These are phyloP conservation scores for Blastobotrys serpentis DNA, from an alignment of 1,139 yeast species.

Conservation along the genomic window DNA sequence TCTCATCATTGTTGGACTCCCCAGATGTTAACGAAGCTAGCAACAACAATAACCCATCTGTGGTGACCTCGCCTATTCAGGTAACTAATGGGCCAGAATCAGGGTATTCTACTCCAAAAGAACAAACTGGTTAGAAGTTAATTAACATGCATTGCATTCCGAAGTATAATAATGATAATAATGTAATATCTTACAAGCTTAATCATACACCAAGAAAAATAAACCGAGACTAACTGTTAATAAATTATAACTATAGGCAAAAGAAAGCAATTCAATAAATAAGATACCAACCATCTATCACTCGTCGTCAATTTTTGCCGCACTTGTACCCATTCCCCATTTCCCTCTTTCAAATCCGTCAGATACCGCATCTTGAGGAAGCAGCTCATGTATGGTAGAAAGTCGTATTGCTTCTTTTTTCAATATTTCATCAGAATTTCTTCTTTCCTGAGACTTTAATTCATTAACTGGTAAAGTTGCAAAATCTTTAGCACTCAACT, in stretches of 20 bases:
- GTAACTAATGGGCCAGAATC: neutral
- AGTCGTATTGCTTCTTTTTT: constrained; percentile 28
- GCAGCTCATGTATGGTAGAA: constrained; percentile 24
- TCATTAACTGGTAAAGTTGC: constrained; percentile 25
- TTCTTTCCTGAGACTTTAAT: constrained; percentile 25
- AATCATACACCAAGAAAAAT: neutral
- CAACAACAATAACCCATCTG: neutral
- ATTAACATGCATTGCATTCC: neutral
- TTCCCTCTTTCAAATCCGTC: constrained; percentile 45
- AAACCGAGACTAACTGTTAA: no score
- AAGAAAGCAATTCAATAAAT: neutral
- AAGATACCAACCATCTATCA: no score
- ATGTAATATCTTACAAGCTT: neutral
- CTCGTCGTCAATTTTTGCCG: constrained; percentile 50
- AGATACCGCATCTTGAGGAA: constrained; percentile 35
- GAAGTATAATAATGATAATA: no score
- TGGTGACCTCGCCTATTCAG: neutral
- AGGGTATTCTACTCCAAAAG: neutral
- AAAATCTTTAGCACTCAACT: constrained; percentile 22
- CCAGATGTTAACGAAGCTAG: neutral
- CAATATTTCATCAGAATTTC: constrained; percentile 23
- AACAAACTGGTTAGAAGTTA: neutral
- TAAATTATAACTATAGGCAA: neutral
- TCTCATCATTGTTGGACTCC: constrained; percentile 4
- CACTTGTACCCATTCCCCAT: constrained; percentile 49